Evolutionary conservation across 1,139 yeast species (phyloP).

Genomic region (Nakaseomyces delphensis): DNA sequence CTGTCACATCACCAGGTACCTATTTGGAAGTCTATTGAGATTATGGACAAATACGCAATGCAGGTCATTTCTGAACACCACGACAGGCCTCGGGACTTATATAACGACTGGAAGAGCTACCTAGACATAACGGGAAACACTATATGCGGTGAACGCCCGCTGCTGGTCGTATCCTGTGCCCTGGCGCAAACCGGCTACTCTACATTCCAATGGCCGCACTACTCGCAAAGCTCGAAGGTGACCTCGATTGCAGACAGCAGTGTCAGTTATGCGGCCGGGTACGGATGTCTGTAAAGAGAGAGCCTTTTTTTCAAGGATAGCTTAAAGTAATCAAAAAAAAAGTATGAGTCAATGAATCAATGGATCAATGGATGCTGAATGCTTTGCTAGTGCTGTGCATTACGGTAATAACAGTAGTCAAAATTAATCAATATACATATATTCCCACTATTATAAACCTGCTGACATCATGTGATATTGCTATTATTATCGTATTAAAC

Average conservation of each 20-base stretch:
- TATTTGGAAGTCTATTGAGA: slow-evolving; percentile 64
- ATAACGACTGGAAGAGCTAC: slow-evolving; percentile 55
- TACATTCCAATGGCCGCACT: slow-evolving; percentile 65
- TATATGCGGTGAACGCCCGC: slow-evolving; percentile 86
- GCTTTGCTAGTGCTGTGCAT: too few species aligned
- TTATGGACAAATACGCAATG: slow-evolving; percentile 65
- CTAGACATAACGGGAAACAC: slow-evolving; percentile 70
- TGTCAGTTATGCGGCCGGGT: slow-evolving; percentile 87
- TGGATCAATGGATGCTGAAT: background rate
- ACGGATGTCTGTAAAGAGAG: slow-evolving; percentile 18
- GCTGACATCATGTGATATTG: too few species aligned
- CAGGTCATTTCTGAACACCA: slow-evolving; percentile 37
- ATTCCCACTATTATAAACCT: too few species aligned
- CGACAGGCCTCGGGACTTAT: slow-evolving; percentile 32
- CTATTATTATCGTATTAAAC: too few species aligned
- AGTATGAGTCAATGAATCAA: background rate
- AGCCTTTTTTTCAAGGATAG: background rate
- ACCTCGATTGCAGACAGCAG: slow-evolving; percentile 51
- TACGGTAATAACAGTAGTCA: too few species aligned
- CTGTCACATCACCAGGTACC: slow-evolving; percentile 33
- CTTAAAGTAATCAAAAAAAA: too few species aligned
- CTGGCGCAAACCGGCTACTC: slow-evolving; percentile 16
- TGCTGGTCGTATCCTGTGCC: slow-evolving; percentile 48
- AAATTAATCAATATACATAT: too few species aligned
- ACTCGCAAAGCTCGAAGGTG: slow-evolving; percentile 67